phyloP scores from a whole-genome alignment of 805 yeast genomes.

The Yarrowia deformans region DNA sequence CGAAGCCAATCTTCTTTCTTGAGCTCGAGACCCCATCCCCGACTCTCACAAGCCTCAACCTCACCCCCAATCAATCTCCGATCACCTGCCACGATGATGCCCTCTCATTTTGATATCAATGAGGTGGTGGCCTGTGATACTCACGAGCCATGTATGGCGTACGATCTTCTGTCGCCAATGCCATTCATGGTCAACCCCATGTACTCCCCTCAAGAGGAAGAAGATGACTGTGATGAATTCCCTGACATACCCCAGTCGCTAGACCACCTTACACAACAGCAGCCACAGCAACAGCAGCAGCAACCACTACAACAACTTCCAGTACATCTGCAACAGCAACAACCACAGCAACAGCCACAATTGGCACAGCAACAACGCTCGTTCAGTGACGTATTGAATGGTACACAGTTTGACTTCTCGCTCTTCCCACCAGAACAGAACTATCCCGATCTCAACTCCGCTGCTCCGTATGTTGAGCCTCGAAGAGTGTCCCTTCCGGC shows the following conservation, averaged over 20 bases:
- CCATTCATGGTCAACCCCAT: constrained; percentile 36
- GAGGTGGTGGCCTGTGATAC: constrained; percentile 29
- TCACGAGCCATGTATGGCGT: constrained; percentile 28
- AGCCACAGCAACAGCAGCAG: neutral
- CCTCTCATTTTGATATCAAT: constrained; percentile 39
- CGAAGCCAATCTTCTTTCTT: neutral
- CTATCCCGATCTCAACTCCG: neutral
- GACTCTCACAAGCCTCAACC: neutral
- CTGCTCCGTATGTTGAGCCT: constrained; percentile 23
- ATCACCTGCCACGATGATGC: constrained; percentile 32
- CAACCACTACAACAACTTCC: constrained; percentile 7
- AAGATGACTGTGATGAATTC: constrained; percentile 33
- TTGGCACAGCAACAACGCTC: constrained; percentile 16
- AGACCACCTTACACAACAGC: constrained; percentile 14
- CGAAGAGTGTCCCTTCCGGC: constrained; percentile 22
- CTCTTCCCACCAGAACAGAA: constrained; percentile 16
- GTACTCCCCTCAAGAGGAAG: constrained; percentile 37
- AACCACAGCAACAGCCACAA: constrained; percentile 9
- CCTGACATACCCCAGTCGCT: constrained; percentile 36
- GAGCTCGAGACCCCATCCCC: neutral
- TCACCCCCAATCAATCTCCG: neutral
- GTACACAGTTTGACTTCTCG: constrained; percentile 26
- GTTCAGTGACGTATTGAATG: constrained; percentile 23
- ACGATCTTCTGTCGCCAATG: constrained; percentile 29
- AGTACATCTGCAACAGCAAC: neutral